Percentiles rank a stretch among this genome's conserved stretches.
These are phyloP conservation scores for Verticillium isaacii DNA, from an alignment of 2,329 filamentous ascomycete species.

Conservation along the genomic window DNA sequence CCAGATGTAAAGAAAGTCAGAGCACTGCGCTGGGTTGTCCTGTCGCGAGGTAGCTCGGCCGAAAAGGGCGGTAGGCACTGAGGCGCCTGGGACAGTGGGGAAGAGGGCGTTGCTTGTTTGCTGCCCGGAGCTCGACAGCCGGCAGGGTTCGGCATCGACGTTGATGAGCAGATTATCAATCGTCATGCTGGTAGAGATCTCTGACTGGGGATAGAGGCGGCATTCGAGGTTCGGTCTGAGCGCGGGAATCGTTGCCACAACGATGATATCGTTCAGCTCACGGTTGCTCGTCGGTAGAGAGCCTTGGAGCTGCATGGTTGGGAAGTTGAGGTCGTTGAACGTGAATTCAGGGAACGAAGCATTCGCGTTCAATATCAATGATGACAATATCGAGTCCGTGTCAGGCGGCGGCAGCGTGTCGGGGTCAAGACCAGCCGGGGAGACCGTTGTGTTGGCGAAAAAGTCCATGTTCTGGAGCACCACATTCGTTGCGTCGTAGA, in stretches of 20 bases:
- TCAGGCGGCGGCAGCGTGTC: conserved; percentile 17
- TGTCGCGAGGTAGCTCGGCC: conserved; percentile 12
- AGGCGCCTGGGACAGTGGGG: not conserved
- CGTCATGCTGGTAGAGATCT: conserved; percentile 18
- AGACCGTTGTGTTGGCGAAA: conserved; percentile 20
- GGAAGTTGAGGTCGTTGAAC: conserved; percentile 23
- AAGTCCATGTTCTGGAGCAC: conserved; percentile 21
- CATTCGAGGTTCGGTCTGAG: conserved; percentile 25
- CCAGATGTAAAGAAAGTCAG: conserved; percentile 29
- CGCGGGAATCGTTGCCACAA: conserved; percentile 22
- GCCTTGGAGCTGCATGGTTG: conserved; percentile 7
- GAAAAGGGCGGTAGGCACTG: conserved; percentile 10
- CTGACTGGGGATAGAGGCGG: conserved; percentile 14
- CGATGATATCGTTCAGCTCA: not conserved
- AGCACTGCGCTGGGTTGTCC: conserved; percentile 19
- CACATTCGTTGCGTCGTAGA: conserved; percentile 16
- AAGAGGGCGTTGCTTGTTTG: conserved; percentile 5
- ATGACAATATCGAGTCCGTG: conserved; percentile 14
- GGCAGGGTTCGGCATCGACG: conserved; percentile 14
- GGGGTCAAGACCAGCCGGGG: conserved; percentile 13
- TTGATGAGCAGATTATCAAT: conserved; percentile 16
- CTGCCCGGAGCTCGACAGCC: conserved; percentile 13
- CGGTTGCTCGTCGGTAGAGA: not conserved
- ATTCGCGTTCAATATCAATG: conserved; percentile 28
- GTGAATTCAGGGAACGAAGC: conserved; percentile 30